These are phyloP conservation scores for Coprinopsis sp. DNA, from an alignment of 768 basidiomycete genomes.

Conservation along the genomic window DNA sequence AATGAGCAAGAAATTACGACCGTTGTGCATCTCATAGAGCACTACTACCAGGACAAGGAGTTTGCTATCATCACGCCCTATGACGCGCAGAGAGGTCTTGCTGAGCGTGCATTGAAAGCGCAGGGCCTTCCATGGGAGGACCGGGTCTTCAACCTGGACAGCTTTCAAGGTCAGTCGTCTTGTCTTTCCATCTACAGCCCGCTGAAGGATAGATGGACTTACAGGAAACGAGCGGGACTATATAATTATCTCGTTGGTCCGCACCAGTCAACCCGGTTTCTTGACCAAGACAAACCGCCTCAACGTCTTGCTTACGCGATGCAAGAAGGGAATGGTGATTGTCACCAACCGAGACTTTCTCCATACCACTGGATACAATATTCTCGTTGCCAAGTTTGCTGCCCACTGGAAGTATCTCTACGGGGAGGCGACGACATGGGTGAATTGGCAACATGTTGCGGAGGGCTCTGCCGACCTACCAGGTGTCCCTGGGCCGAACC, in stretches of 20 bases:
- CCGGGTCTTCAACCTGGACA: conserved; percentile 48
- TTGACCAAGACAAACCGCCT: conserved; percentile 38
- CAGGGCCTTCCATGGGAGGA: conserved; percentile 34
- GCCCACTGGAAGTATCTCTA: conserved; percentile 18
- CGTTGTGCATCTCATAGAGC: conserved; percentile 37
- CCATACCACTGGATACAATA: conserved; percentile 24
- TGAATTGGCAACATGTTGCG: conserved; percentile 26
- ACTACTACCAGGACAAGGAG: conserved; percentile 32
- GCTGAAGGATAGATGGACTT: background rate
- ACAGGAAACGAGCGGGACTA: conserved; percentile 12
- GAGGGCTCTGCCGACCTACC: conserved; percentile 27
- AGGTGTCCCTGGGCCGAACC: conserved; percentile 16
- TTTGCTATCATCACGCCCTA: conserved; percentile 53
- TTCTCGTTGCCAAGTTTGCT: conserved; percentile 40
- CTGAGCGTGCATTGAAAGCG: conserved; percentile 31
- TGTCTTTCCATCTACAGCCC: background rate
- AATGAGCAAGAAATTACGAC: conserved; percentile 37
- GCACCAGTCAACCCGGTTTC: conserved; percentile 43
- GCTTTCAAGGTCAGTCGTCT: conserved; percentile 42
- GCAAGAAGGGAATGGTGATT: conserved; percentile 42
- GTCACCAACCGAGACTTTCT: conserved; percentile 42
- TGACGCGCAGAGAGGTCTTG: conserved; percentile 45
- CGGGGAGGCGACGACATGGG: conserved; percentile 21
- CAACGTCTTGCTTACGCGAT: conserved; percentile 53
- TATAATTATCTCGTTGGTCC: conserved; percentile 30